Conservation (phyloP, 129 eudicot genomes). For the Flaveria ramosissima region DNA sequence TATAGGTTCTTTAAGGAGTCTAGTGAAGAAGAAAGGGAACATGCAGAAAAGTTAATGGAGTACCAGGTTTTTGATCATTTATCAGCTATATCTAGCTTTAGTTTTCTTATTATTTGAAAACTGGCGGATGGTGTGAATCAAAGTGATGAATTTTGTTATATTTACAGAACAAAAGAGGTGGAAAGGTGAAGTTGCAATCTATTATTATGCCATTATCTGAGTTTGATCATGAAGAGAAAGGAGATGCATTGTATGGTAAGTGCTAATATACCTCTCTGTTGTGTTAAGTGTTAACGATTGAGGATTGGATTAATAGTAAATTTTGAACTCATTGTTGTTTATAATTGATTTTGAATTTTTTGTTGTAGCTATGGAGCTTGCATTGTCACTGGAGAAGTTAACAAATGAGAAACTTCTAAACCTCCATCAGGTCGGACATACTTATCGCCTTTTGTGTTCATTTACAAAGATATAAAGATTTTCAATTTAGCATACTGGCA, state of each 20-base stretch:
- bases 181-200: conserved; percentile 85
- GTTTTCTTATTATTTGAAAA: conserved; percentile 12
- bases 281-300: neutral
- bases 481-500: conserved; percentile 1
- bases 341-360: conserved; percentile 18
- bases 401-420: conserved; percentile 88
- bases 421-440: conserved; percentile 60
- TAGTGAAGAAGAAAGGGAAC: conserved; percentile 88
- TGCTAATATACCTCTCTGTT: neutral
- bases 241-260: conserved; percentile 91
- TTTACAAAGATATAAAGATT: conserved; percentile 2
- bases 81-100: neutral
- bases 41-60: conserved; percentile 91
- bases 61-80: conserved; percentile 61
- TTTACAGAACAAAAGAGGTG: conserved; percentile 85
- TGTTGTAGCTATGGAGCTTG: conserved; percentile 88
- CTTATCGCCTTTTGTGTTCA: conserved; percentile 1
- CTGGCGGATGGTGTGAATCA: neutral
- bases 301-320: neutral
- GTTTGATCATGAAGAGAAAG: conserved; percentile 88
- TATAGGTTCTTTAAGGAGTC: conserved; percentile 86
- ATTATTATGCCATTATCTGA: conserved; percentile 84
- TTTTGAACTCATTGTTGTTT: neutral
- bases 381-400: conserved; percentile 89
- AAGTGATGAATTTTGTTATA: neutral